A percentile compares a stretch with the other conserved stretches of the same genome.
Conservation (phyloP, 148 eudicot species). For the Agrostemma githago region DNA sequence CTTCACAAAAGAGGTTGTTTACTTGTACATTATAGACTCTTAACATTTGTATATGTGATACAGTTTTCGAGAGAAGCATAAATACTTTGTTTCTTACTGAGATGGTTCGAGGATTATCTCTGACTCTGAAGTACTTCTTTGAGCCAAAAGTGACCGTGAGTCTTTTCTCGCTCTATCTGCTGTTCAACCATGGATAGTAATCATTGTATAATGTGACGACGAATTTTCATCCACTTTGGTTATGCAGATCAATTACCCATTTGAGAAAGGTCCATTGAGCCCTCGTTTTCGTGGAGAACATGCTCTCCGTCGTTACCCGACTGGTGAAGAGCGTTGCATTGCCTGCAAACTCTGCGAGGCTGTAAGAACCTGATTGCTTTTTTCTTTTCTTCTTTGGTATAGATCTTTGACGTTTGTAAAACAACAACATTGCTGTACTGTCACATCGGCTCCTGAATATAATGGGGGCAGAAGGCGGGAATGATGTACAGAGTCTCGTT, state of each 20-base stretch:
- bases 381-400: too few species aligned
- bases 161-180: slow-evolving; percentile 11
- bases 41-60: slow-evolving; percentile 10
- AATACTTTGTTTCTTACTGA: slow-evolving; percentile 91
- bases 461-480: background rate
- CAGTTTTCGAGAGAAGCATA: slow-evolving; percentile 91
- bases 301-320: slow-evolving; percentile 88
- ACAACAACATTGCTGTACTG: background rate
- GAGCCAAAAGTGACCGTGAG: slow-evolving; percentile 88
- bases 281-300: slow-evolving; percentile 99
- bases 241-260: slow-evolving; percentile 82
- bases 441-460: background rate
- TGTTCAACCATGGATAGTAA: too few species aligned
- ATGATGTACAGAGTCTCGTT: too few species aligned
- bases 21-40: background rate
- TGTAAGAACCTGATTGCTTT: slow-evolving; percentile 36
- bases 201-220: background rate
- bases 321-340: slow-evolving; percentile 99
- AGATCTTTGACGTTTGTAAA: background rate
- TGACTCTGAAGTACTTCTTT: slow-evolving; percentile 93
- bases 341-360: slow-evolving; percentile 97
- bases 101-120: slow-evolving; percentile 76
- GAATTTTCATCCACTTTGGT: background rate
- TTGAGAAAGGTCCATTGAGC: slow-evolving; percentile 94
- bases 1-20: background rate